Evolutionary conservation across 495 filamentous ascomycete species (phyloP).

Genomic region (Penicillium antarcticum): DNA sequence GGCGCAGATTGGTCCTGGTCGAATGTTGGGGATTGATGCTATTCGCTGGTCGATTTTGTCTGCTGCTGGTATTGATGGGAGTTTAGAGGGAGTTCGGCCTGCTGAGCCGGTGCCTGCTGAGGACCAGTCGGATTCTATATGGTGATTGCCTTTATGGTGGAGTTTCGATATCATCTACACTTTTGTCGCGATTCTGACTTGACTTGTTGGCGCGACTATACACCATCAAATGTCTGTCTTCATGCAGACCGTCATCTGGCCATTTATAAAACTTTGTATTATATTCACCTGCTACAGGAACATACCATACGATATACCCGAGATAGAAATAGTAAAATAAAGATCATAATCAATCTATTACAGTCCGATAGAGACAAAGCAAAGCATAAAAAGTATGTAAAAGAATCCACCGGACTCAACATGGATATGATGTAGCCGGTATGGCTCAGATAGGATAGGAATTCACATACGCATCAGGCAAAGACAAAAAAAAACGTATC

Average conservation of each 20-base stretch:
- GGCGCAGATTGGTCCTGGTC: constrained; percentile 24
- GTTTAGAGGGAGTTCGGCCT: constrained; percentile 19
- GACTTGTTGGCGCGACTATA: neutral
- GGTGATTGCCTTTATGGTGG: neutral
- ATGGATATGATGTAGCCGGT: neutral
- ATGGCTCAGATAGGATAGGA: neutral
- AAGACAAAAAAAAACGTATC: constrained; percentile 7
- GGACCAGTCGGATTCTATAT: neutral
- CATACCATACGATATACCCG: no score
- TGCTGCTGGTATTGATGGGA: constrained; percentile 47
- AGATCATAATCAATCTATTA: constrained; percentile 11
- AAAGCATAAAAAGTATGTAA: constrained; percentile 1
- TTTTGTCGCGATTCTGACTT: neutral
- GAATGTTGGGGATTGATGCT: constrained; percentile 41
- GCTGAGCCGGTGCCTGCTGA: neutral
- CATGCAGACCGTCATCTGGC: no score
- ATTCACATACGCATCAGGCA: constrained; percentile 1
- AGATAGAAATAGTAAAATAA: neutral
- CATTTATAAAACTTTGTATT: no score
- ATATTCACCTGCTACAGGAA: no score
- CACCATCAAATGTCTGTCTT: no score
- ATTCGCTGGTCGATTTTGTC: constrained; percentile 51
- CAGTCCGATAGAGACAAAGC: constrained; percentile 2
- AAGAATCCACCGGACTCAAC: neutral
- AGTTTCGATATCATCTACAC: neutral